Evolutionary conservation across 2,329 filamentous ascomycete species (phyloP).

Genomic region (Trichophyton verrucosum): DNA sequence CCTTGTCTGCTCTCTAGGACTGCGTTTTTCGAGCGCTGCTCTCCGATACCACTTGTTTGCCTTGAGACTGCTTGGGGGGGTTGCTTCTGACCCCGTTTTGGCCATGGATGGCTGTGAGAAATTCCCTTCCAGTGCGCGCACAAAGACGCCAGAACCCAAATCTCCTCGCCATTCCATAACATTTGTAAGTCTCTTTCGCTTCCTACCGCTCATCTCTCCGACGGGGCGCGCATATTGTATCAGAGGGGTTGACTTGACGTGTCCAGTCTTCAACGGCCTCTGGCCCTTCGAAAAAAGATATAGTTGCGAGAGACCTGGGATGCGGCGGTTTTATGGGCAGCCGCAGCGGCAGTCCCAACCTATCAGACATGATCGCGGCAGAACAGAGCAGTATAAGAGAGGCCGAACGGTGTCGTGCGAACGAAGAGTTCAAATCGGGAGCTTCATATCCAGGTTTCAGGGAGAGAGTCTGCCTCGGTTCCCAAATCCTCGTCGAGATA

Average conservation of each 20-base stretch:
- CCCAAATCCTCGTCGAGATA: conserved; percentile 51
- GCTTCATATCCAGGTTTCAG: conserved; percentile 29
- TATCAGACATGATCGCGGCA: neutral
- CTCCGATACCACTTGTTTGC: neutral
- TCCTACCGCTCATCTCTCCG: neutral
- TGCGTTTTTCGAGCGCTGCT: neutral
- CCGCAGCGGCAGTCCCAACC: neutral
- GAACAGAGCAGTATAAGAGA: too few relatives aligned
- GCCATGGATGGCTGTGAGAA: neutral
- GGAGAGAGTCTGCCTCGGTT: conserved; percentile 42
- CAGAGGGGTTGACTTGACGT: neutral
- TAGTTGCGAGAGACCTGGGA: neutral
- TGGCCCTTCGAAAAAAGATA: neutral
- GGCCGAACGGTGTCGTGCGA: neutral
- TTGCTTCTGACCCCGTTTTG: neutral
- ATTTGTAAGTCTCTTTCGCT: neutral
- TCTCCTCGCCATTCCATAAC: neutral
- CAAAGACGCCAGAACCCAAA: neutral
- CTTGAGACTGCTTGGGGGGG: neutral
- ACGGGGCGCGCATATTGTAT: neutral
- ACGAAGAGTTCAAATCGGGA: conserved; percentile 2
- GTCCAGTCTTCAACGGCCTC: neutral
- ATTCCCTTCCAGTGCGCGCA: neutral
- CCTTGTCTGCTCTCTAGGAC: neutral
- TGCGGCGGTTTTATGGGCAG: neutral